Evolutionary conservation across 1,139 yeast genomes (phyloP).

Genomic region (Kurtzmaniella natalensis): DNA sequence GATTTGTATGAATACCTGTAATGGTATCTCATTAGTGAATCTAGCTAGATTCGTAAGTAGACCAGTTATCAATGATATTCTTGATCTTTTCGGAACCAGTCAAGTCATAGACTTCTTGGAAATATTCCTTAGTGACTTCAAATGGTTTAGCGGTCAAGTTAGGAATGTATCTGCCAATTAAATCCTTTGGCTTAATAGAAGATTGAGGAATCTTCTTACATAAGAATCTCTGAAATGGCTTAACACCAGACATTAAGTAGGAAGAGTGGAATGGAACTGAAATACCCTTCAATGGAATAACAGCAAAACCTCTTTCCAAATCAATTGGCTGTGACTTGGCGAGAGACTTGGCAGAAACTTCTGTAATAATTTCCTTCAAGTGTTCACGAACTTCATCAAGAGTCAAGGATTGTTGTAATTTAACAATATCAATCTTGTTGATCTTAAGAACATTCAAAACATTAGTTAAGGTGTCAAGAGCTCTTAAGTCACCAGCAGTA

Average conservation of each 20-base stretch:
- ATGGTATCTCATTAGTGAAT: background rate
- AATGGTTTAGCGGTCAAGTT: constrained; percentile 98
- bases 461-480: constrained; percentile 86
- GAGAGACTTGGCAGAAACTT: constrained; percentile 71
- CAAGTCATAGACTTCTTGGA: constrained; percentile 88
- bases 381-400: constrained; percentile 87
- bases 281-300: constrained; percentile 96
- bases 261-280: constrained; percentile 99
- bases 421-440: constrained; percentile 90
- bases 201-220: constrained; percentile 93
- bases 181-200: constrained; percentile 90
- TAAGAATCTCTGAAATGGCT: constrained; percentile 97
- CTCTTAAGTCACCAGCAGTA: constrained; percentile 97
- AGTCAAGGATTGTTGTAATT: constrained; percentile 75
- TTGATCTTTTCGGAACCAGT: constrained; percentile 91
- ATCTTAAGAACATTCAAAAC: constrained; percentile 89
- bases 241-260: constrained; percentile 95
- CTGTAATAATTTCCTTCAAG: constrained; percentile 79
- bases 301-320: constrained; percentile 95
- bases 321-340: constrained; percentile 97
- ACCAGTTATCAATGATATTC: constrained; percentile 93
- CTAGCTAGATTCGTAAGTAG: constrained; percentile 58
- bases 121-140: constrained; percentile 91
- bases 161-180: constrained; percentile 94
- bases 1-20: background rate